Conservation (phyloP, 129 eudicot genomes). For the Artemisia annua region DNA sequence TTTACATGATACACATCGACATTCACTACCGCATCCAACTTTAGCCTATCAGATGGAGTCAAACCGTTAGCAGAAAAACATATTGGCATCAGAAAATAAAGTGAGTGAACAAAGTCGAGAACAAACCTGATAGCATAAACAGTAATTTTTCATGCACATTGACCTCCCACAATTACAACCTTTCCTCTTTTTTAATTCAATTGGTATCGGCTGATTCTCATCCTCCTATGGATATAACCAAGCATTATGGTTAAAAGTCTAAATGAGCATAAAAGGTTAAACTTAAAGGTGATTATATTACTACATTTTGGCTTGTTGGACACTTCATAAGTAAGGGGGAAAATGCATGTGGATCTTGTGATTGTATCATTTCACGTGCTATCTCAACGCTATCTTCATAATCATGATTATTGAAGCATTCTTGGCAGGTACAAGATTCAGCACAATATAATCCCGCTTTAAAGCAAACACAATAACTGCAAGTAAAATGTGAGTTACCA, state of each 20-base stretch:
- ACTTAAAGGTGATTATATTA: constrained; percentile 29
- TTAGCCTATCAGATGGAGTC: constrained; percentile 39
- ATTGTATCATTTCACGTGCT: constrained; percentile 45
- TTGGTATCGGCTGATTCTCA: constrained; percentile 30
- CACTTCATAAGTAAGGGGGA: constrained; percentile 22
- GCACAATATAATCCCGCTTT: constrained; percentile 69
- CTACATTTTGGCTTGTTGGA: constrained; percentile 38
- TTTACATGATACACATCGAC: constrained; percentile 81
- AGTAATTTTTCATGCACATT: constrained; percentile 63
- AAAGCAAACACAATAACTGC: constrained; percentile 89
- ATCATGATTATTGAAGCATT: constrained; percentile 59
- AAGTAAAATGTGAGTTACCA: background rate
- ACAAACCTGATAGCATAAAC: constrained; percentile 66
- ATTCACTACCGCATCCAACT: constrained; percentile 73
- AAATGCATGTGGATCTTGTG: constrained; percentile 73
- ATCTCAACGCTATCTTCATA: constrained; percentile 60
- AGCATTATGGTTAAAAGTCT: background rate
- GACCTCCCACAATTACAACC: constrained; percentile 89
- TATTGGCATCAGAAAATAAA: no score
- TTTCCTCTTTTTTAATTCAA: constrained; percentile 57
- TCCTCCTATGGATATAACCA: constrained; percentile 43
- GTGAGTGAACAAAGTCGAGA: no score
- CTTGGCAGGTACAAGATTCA: constrained; percentile 69
- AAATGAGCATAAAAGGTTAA: background rate
- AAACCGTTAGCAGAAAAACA: no score